Base-by-base conservation (phyloP, 2,329 filamentous ascomycete genomes). In the Hirsutella minnesotensis region DNA sequence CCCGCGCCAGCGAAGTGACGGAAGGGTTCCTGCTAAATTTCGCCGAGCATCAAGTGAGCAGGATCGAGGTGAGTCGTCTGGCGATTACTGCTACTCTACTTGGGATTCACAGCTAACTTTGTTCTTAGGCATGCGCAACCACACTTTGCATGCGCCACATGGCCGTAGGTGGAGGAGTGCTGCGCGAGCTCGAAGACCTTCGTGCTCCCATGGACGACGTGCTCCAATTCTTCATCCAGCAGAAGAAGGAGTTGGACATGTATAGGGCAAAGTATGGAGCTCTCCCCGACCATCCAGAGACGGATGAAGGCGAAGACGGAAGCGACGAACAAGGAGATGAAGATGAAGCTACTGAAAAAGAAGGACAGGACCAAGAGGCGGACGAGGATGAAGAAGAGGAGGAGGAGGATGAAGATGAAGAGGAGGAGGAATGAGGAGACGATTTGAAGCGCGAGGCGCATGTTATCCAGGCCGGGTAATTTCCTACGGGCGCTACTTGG, bases 31-130 rank as follows among this genome's bases (percentile, higher is more conserved):
- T 96, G 62, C 66, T 94, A 44, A 88, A 86, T 56, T 87, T 98
- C 56, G 75, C 96, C 61, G 89, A 94, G 59, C 89, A 96, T 59
- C 88, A 95, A 72, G 84, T 98, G 52, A 89, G 85, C 59, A 79
- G 92, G 56, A 94, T 98, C 59, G 92, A 98, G 79, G 88, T 94
- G 70, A 64, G 81, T 65, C 12, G 12, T 22, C 7, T 12, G 4
- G 3, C 7, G 24, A 27, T 27, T 12, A 27, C 7, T 34, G 15
- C 15, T 4, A 5, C n/a, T 18, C n/a, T 12, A 12, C n/a, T 9
- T 16, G 8, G 15, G 8, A 34, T n/a, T 9, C 13, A 9, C 4
- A 7, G 16, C 33, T 34, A n/a, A 34, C 33, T 10, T n/a, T 8
- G n/a, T 9, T 8, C 42, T 51, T 38, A 94, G 87, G 82, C 86